These are phyloP conservation scores for Trichoderma atrobrunneum DNA, from an alignment of 2,329 filamentous ascomycete species.

Conservation along the genomic window DNA sequence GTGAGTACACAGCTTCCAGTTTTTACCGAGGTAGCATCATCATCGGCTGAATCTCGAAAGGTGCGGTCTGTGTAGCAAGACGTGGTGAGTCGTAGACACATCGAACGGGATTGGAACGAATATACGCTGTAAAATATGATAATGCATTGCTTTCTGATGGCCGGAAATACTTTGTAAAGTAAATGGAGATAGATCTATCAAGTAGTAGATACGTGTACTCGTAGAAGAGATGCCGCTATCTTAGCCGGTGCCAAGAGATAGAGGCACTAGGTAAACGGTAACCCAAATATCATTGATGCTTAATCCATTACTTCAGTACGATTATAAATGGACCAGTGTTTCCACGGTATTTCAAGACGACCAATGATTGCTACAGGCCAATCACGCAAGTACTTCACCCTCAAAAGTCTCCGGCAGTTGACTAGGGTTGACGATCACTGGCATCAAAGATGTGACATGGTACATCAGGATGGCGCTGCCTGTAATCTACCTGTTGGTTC, in stretches of 20 bases:
- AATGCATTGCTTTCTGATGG: background rate
- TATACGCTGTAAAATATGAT: background rate
- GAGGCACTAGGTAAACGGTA: too few relatives aligned
- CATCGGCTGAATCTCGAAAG: background rate
- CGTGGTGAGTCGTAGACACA: background rate
- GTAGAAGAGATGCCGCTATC: background rate
- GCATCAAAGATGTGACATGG: background rate
- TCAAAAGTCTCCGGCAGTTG: background rate
- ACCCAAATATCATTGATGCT: background rate
- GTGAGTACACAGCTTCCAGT: background rate
- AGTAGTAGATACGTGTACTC: too few relatives aligned
- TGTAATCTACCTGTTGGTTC: too few relatives aligned
- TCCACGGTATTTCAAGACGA: background rate
- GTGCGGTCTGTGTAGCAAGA: rapidly evolving
- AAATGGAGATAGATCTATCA: background rate
- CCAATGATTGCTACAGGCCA: background rate
- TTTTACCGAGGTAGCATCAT: background rate
- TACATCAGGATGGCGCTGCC: rapidly evolving
- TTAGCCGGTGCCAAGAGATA: background rate
- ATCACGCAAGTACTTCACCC: background rate
- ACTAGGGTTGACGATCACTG: background rate
- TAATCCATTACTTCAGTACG: background rate
- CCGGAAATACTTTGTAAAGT: background rate
- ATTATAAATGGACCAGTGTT: background rate
- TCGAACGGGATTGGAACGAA: background rate